Base-by-base conservation (phyloP, 495 filamentous ascomycete genomes). In the Podospora sp. region DNA sequence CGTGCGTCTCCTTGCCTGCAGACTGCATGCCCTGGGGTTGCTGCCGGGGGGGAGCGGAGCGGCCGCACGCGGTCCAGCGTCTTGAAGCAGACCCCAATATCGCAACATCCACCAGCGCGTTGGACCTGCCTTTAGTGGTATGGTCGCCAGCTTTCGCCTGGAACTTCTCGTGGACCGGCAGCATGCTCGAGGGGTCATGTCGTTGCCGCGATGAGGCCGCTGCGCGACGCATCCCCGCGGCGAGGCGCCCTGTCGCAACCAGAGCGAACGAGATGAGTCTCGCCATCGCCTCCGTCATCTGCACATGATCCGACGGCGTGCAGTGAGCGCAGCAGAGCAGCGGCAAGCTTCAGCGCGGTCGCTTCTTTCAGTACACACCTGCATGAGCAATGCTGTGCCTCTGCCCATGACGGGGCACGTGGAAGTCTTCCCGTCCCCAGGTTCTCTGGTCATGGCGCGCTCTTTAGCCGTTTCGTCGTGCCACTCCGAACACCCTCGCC, bases 111-210 rank as follows among this genome's bases (percentile, higher is more conserved):
- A 50, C 53, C 24, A 68, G 60, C 21, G 51, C 49, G 46, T 66
- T 53, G 59, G 68, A 68, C 67, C 69, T 74, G 68, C 72, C 67
- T 46, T 65, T 69, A 53, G 46, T 20, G 69, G 71, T 16, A 73
- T 73, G 67, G 67, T 67, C 63, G 65, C 52, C 49, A 49, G 58
- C 20, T 62, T 35, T 58, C 24, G 51, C 40, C 16, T 14, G 40
- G 40, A 46, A 35, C 62, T 35, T 63, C 52, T 26, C 63, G 18
- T 57, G 14, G 21, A 22, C 22, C 33, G 35, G 50, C 59, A 46
- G 50, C 46, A n/a, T 40, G 50, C 5, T 36, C 14, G 50, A 11
- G 27, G n/a, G 22, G 18, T 25, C 11, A 50, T 22, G 11, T 12
- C 26, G 29, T 40, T 20, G 25, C 46, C 8, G 2, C 8, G 29